Base-by-base conservation (phyloP, 345 rosid species). In the Theobroma cacao region DNA sequence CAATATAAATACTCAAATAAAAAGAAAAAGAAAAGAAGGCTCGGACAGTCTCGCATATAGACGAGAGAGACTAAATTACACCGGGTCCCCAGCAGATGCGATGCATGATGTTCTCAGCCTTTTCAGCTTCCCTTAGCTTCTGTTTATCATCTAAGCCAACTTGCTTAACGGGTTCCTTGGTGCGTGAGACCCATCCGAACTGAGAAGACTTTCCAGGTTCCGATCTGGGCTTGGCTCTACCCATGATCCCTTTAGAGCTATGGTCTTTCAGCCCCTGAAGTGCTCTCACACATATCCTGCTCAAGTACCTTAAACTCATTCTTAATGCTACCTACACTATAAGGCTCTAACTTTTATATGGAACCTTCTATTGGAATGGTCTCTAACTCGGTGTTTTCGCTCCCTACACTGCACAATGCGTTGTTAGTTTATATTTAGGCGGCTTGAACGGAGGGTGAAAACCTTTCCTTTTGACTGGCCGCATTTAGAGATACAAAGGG, bases 21-120 rank as follows among this genome's bases (percentile, higher is more conserved):
- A 34, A 34, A 3, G 12, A 6, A 14, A 4, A 26, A 40, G 53
- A 67, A 41, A 65, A 65, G 20, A 67, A 24, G 24, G 31, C 48
- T 67, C 20, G 13, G 41, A 67, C 52, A 41, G 53, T 31, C 72
- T 67, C 48, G 12, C 52, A 24, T 0, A 26, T 67, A 38, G 33
- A 26, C 9, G n/a, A 52, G 55, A 68, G 20, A 62, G n/a, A 48
- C 30, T 64, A 48, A 48, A 63, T 48, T 47, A 26, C 48, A 40
- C 12, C 0, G 12, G 69, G 77, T 60, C 77, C 77, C 53, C 66
- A 43, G 28, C 77, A 60, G 30, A 75, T 61, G 8, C 60, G 56
- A 41, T 75, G 69, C 58, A 60, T 17, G 66, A 75, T 22, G 31
- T 74, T 58, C 67, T 74, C 77, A 40, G 68, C 77, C 41, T 75